Conservation (phyloP, 2,329 filamentous ascomycete species). For the Fusarium circinatum region DNA sequence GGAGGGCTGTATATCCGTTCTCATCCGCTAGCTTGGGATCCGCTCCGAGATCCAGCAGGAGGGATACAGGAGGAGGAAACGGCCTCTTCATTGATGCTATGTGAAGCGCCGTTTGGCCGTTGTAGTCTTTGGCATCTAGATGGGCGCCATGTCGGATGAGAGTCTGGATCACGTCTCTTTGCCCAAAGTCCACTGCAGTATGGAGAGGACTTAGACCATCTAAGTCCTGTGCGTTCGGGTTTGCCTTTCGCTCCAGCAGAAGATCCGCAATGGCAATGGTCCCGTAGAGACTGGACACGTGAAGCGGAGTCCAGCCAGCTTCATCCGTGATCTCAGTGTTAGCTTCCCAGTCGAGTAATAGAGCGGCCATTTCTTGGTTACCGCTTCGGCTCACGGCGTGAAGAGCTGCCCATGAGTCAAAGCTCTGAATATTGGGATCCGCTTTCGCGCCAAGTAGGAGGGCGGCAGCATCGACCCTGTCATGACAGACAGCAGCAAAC, state of each 20-base stretch:
- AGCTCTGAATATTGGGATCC: background rate
- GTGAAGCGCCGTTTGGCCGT: background rate
- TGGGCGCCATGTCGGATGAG: background rate
- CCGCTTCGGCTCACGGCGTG: background rate
- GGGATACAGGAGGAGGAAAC: background rate
- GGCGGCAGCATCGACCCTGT: background rate
- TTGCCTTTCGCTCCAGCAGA: background rate
- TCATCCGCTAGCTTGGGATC: background rate
- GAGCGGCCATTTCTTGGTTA: background rate
- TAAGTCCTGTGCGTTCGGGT: background rate
- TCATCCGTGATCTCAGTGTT: background rate
- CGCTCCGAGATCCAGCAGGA: background rate
- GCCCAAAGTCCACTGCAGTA: background rate
- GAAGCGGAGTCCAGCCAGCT: background rate
- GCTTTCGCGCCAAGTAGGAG: background rate
- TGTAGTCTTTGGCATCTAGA: accelerated
- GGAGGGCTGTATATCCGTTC: background rate
- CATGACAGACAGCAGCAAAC: background rate
- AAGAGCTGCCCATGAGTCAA: background rate
- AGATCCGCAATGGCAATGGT: background rate
- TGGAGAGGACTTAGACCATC: background rate
- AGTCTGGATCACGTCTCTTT: background rate
- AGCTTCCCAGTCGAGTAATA: background rate
- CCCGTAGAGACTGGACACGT: background rate
- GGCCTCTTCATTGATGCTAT: background rate